Conservation (phyloP, 2,329 filamentous ascomycete species). For the Trichoderma sp. region DNA sequence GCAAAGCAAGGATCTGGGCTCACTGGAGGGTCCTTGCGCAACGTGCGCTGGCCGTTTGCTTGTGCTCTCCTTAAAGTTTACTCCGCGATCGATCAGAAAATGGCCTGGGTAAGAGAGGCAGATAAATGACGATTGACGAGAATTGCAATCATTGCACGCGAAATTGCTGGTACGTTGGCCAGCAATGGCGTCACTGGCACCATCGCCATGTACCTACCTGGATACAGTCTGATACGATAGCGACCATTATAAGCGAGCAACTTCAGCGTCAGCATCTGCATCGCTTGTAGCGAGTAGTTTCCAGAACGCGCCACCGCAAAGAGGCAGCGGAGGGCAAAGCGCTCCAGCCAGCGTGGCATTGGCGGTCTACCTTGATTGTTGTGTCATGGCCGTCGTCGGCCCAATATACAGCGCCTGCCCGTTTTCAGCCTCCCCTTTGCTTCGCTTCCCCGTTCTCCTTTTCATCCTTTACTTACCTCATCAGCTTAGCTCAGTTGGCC, state of each 20-base stretch:
- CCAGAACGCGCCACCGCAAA: conserved; percentile 9
- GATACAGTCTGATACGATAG: not conserved
- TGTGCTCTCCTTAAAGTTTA: conserved; percentile 1
- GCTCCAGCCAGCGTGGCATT: not conserved
- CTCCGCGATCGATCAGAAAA: conserved; percentile 23
- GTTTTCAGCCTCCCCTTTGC: not conserved
- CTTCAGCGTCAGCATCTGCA: not conserved
- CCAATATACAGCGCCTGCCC: conserved; percentile 6
- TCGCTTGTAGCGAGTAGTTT: conserved; percentile 15
- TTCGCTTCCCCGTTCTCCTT: conserved; percentile 6
- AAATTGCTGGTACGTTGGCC: not conserved
- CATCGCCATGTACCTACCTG: not conserved
- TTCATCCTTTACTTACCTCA: conserved; percentile 20
- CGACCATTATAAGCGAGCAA: not conserved
- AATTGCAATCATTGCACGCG: not conserved
- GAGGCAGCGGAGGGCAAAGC: not conserved
- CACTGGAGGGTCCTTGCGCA: conserved; percentile 17
- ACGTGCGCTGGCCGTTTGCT: conserved; percentile 5
- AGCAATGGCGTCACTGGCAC: not conserved
- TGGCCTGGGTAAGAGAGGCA: conserved; percentile 10
- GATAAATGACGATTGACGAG: conserved; percentile 21
- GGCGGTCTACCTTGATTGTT: conserved; percentile 13
- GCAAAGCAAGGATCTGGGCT: conserved; percentile 9
- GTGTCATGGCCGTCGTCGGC: conserved; percentile 18
- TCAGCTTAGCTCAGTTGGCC: conserved; percentile 22